phyloP scores from a whole-genome alignment of 257 asterid species.

The Salvia splendens region DNA sequence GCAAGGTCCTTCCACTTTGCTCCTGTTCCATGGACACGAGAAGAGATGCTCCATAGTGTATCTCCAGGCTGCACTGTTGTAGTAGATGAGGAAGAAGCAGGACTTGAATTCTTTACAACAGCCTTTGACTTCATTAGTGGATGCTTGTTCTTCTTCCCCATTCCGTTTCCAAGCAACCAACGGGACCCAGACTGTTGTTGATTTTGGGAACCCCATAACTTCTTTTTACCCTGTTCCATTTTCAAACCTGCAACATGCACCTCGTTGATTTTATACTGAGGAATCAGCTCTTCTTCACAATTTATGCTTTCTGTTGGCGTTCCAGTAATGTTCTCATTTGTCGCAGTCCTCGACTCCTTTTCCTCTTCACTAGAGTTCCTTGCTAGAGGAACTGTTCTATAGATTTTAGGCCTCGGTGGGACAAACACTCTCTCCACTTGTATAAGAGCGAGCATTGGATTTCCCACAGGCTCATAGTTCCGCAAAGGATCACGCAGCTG shows the following conservation, averaged over 20 bases:
- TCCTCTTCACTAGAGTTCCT: slow-evolving; percentile 48
- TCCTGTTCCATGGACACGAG: slow-evolving; percentile 59
- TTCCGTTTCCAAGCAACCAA: slow-evolving; percentile 95
- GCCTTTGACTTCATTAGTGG: slow-evolving; percentile 73
- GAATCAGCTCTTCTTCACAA: slow-evolving; percentile 51
- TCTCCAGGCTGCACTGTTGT: slow-evolving; percentile 62
- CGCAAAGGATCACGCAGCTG: slow-evolving; percentile 89
- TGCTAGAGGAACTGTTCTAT: slow-evolving; percentile 50
- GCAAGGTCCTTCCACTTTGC: slow-evolving; percentile 56
- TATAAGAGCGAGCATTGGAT: slow-evolving; percentile 91
- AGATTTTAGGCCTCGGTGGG: slow-evolving; percentile 74
- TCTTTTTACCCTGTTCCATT: slow-evolving; percentile 60
- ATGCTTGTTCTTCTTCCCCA: slow-evolving; percentile 97
- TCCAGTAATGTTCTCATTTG: slow-evolving; percentile 33
- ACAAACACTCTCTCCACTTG: slow-evolving; percentile 89
- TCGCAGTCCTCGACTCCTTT: slow-evolving; percentile 32
- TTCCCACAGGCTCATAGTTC: slow-evolving; percentile 83
- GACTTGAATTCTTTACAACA: slow-evolving; percentile 37
- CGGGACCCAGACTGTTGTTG: slow-evolving; percentile 89
- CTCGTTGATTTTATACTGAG: slow-evolving; percentile 74
- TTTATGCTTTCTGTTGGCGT: slow-evolving; percentile 43
- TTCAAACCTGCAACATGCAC: slow-evolving; percentile 83
- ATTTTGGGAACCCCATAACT: slow-evolving; percentile 77
- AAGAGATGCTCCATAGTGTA: slow-evolving; percentile 82
- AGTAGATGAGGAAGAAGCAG: slow-evolving; percentile 43